Conservation (phyloP, 208 protist genomes). For the Leishmania arabica region DNA sequence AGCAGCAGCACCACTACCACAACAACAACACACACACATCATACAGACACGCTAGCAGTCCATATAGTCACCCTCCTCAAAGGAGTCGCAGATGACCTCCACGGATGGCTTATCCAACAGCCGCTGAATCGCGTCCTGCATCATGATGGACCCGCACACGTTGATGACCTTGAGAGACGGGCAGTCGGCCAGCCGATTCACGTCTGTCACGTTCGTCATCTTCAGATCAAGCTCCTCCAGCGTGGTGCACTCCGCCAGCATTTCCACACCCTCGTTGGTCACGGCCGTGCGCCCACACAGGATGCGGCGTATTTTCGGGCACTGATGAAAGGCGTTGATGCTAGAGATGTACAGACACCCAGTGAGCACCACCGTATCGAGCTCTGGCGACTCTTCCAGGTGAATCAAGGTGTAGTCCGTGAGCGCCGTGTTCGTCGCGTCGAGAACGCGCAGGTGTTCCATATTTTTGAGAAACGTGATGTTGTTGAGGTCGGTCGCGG, state of each 20-base stretch:
- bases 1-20: background rate
- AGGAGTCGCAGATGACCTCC: constrained; percentile 76
- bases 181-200: constrained; percentile 60
- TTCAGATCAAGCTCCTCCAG: constrained; percentile 84
- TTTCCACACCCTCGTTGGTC: constrained; percentile 69
- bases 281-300: constrained; percentile 67
- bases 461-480: constrained; percentile 65
- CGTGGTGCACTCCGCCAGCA: constrained; percentile 52
- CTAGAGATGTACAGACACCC: constrained; percentile 71
- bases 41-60: constrained; percentile 21
- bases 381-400: constrained; percentile 55
- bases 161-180: constrained; percentile 65
- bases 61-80: constrained; percentile 46
- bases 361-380: constrained; percentile 76
- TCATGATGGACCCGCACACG: constrained; percentile 53
- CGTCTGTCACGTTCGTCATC: constrained; percentile 63
- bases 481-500: constrained; percentile 54
- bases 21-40: background rate
- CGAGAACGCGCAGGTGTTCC: constrained; percentile 61
- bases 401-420: constrained; percentile 64
- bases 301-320: constrained; percentile 71
- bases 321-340: constrained; percentile 79
- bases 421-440: constrained; percentile 55
- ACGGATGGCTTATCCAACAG: constrained; percentile 46
- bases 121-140: constrained; percentile 48